A percentile compares a stretch with the other conserved stretches of the same genome.
Evolutionary conservation across 352 stramenopile genomes (phyloP).

Genomic region (Pythium monospermum): DNA sequence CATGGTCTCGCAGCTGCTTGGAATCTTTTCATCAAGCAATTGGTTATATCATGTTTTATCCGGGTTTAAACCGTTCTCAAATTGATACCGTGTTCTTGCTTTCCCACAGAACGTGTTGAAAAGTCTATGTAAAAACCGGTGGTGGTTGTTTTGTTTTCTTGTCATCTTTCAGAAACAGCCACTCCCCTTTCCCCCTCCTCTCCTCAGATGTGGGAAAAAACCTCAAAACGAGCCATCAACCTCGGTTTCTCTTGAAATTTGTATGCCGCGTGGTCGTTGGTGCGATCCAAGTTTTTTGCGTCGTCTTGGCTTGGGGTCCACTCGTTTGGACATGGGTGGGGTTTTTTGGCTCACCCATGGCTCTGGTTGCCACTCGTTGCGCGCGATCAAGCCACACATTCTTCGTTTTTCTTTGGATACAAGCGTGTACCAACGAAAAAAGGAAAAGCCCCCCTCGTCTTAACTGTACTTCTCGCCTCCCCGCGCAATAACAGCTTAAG

Average conservation of each 20-base stretch:
- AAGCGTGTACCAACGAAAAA: slow-evolving; percentile 18
- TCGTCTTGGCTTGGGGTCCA: slow-evolving; percentile 16
- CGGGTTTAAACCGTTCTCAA: no score
- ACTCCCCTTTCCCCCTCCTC: slow-evolving; percentile 10
- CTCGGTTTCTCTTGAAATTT: slow-evolving; percentile 14
- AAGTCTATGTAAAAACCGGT: neutral
- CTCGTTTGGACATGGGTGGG: slow-evolving; percentile 19
- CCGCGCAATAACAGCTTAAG: slow-evolving; percentile 12
- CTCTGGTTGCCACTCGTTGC: slow-evolving; percentile 14
- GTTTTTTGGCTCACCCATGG: slow-evolving; percentile 19
- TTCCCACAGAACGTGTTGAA: no score
- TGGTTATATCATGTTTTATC: slow-evolving; percentile 13
- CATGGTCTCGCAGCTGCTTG: slow-evolving; percentile 1
- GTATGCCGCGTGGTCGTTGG: slow-evolving; percentile 5
- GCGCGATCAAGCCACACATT: slow-evolving; percentile 20
- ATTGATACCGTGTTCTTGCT: no score
- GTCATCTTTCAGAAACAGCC: slow-evolving; percentile 17
- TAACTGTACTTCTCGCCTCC: slow-evolving; percentile 10
- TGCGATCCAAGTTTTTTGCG: slow-evolving; percentile 10
- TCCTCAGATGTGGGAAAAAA: slow-evolving; percentile 9
- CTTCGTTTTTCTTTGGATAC: slow-evolving; percentile 30
- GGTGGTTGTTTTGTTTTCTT: slow-evolving; percentile 17
- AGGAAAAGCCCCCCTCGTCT: slow-evolving; percentile 6
- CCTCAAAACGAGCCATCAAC: slow-evolving; percentile 20
- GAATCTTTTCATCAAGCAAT: neutral